Evolutionary conservation across 2,329 filamentous ascomycete genomes (phyloP).

Genomic region (Metarhizium robertsii): DNA sequence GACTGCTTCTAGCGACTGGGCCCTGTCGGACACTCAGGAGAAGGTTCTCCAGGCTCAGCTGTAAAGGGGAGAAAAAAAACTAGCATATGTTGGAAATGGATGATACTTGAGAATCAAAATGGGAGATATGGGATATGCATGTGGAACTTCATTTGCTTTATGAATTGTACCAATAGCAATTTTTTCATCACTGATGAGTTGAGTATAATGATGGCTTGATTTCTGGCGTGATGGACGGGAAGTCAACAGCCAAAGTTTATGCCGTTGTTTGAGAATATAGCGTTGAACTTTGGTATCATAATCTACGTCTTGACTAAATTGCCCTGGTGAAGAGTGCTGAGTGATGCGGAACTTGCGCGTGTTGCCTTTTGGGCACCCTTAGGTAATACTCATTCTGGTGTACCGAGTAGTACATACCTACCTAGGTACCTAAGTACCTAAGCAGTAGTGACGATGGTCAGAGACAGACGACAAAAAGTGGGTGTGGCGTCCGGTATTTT

Average conservation of each 20-base stretch:
- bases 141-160: not conserved
- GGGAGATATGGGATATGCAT: not conserved
- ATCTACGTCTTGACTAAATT: too few relatives aligned
- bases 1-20: constrained; percentile 58
- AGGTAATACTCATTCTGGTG: too few relatives aligned
- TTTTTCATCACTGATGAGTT: not conserved
- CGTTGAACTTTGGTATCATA: not conserved
- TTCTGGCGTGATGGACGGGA: not conserved
- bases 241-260: not conserved
- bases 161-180: not conserved
- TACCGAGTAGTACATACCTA: too few relatives aligned
- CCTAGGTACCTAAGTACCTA: too few relatives aligned
- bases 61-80: not conserved
- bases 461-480: too few relatives aligned
- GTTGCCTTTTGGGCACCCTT: too few relatives aligned
- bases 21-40: constrained; percentile 54
- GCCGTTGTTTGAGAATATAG: not conserved
- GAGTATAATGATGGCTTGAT: not conserved
- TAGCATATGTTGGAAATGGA: not conserved
- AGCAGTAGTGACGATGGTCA: too few relatives aligned
- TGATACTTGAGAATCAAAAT: too few relatives aligned
- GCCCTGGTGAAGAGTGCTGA: too few relatives aligned
- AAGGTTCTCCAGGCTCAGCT: constrained; percentile 21
- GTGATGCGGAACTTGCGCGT: too few relatives aligned
- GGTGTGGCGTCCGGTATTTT: too few relatives aligned